Evolutionary conservation across 2,329 filamentous ascomycete genomes (phyloP), one percentile per base, ranked within the genome.

Genomic region (Diaporthe sp.): DNA sequence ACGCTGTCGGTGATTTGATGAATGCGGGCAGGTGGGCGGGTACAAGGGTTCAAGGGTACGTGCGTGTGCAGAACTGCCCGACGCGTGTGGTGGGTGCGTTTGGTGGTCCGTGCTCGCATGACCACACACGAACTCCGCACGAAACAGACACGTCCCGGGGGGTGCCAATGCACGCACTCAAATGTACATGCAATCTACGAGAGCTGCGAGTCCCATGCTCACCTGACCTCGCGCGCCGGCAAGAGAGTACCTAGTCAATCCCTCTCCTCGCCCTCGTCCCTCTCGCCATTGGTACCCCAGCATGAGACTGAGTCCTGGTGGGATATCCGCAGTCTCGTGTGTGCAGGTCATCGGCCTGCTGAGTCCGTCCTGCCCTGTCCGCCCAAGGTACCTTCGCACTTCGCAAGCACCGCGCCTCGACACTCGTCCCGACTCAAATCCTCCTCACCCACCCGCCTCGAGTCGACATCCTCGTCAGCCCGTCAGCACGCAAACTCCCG

Each of bases 131-230:
- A 75, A 74, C 73, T 55, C 44, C 47, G 70, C 74, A 69, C 74
- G 74, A 75, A 74, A 73, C 58, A 50, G 72, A 75, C 74, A 75
- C 74, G 74, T 75, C 74, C 58, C 53, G 70, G 56, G 58, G 65
- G 69, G 73, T 70, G 79, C 78, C 79, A 79, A 73, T 78, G 79
- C 79, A 74, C 77, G 75, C 77, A 75, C 61, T 71, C 56, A 66
- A 72, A 75, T 80, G 81, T 82, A 82, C 59, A 44, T 13, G 5
- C 19, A 5, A 47, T 47, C 42, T 7, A 22, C 42, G 22, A 47
- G 39, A 15, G 13, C 39, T 17, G 9, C 13, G 37, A 17, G 39
- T n/a, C 15, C 51, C 12, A 59, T 51, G 51, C 72, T 71, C 65
- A 71, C 72, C 65, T 73, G 72, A 73, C 65, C 72, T 73, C 72